A percentile compares a stretch with the other conserved stretches of the same genome.
Conservation (phyloP, 257 asterid genomes). For the Nicotiana tabacum region DNA sequence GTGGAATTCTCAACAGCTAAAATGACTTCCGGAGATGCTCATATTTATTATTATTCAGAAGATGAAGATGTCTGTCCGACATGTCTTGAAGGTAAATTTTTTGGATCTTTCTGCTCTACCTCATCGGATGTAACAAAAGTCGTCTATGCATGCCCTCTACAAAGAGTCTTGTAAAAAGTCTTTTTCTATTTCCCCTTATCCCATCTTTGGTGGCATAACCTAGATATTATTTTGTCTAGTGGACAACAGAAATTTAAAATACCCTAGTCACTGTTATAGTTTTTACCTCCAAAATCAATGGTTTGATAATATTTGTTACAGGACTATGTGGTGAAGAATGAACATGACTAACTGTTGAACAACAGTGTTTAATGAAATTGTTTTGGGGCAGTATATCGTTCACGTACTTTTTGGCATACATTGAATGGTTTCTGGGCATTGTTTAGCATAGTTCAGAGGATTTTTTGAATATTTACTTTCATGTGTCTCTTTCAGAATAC, state of each 20-base stretch:
- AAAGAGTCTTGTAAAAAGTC: not conserved
- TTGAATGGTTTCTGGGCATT: not conserved
- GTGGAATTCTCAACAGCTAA: constrained; percentile 47
- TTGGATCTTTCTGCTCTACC: not conserved
- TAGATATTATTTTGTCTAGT: not conserved
- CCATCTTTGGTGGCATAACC: not conserved
- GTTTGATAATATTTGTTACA: not conserved
- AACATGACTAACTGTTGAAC: not conserved
- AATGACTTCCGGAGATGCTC: constrained; percentile 46
- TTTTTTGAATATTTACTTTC: not conserved
- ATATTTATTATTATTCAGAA: constrained; percentile 58
- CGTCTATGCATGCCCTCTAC: not conserved
- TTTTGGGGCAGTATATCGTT: not conserved
- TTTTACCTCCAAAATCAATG: not conserved
- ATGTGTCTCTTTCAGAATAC: constrained; percentile 53
- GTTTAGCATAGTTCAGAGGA: not conserved
- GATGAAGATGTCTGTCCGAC: constrained; percentile 98
- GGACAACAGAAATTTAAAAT: not conserved
- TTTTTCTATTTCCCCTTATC: not conserved
- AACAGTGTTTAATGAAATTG: not conserved
- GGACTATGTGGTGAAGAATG: not conserved
- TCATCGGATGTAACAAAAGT: not conserved
- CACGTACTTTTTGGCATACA: not conserved
- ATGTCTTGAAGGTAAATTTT: constrained; percentile 73
- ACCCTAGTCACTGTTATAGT: not conserved